These are phyloP conservation scores for Thermothielavioides terrestris DNA, from an alignment of 495 filamentous ascomycete genomes.

Conservation along the genomic window DNA sequence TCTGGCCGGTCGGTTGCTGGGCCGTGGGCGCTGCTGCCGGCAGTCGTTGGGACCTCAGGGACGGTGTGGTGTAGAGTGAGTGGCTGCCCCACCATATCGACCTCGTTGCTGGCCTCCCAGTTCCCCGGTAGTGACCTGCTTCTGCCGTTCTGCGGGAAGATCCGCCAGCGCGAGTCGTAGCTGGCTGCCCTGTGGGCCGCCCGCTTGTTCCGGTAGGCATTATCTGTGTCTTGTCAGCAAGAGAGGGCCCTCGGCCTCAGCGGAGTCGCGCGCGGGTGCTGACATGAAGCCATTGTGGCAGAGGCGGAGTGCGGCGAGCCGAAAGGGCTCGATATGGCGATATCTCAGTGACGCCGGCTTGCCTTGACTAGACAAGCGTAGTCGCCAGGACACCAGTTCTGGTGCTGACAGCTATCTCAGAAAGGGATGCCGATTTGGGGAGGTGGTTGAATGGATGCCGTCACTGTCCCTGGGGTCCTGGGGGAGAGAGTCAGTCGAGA, in stretches of 20 bases:
- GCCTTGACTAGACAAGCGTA: too few species aligned
- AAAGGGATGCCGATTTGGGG: too few species aligned
- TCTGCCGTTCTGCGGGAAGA: not conserved
- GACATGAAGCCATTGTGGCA: slow-evolving; percentile 5
- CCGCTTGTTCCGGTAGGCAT: slow-evolving; percentile 3
- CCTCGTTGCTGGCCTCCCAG: not conserved
- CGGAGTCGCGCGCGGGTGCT: not conserved
- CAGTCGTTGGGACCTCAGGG: not conserved
- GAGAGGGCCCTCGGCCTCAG: too few species aligned
- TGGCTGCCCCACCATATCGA: slow-evolving; percentile 6
- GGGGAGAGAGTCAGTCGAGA: too few species aligned
- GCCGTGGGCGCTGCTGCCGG: not conserved
- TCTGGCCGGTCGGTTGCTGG: not conserved
- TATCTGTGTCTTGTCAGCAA: not conserved
- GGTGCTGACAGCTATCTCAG: too few species aligned
- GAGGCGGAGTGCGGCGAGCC: too few species aligned
- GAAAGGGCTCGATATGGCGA: too few species aligned
- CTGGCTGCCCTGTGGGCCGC: slow-evolving; percentile 2
- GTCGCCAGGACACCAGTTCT: too few species aligned
- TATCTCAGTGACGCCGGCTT: too few species aligned
- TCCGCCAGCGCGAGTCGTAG: not conserved
- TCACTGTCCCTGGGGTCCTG: too few species aligned
- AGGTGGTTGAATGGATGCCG: too few species aligned
- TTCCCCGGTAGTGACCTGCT: not conserved
- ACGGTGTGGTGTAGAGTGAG: not conserved